Conservation (phyloP, 805 yeast genomes). For the Debaryomyces hansenii region DNA sequence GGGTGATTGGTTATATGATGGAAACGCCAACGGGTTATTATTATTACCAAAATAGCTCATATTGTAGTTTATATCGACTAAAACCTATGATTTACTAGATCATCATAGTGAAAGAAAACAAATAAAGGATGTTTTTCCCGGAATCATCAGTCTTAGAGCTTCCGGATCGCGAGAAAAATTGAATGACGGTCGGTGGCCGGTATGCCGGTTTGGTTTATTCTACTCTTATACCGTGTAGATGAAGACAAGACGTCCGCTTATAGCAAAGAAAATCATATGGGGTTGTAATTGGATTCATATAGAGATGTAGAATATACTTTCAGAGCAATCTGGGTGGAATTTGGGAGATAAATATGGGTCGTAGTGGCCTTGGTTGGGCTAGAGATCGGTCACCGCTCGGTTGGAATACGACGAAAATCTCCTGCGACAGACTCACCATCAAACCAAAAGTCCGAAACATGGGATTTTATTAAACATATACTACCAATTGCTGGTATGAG, state of each 20-base stretch:
- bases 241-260: too few species aligned
- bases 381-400: background rate
- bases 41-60: slow-evolving; percentile 19
- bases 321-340: background rate
- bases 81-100: background rate
- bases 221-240: too few species aligned
- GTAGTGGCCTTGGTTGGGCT: background rate
- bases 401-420: background rate
- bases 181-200: slow-evolving; percentile 5
- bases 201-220: background rate
- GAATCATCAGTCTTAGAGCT: slow-evolving; percentile 5
- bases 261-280: too few species aligned
- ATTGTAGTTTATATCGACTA: background rate
- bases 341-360: too few species aligned
- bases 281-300: background rate
- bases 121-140: slow-evolving; percentile 3
- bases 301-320: background rate
- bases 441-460: too few species aligned
- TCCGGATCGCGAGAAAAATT: background rate
- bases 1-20: slow-evolving; percentile 20
- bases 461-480: too few species aligned
- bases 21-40: slow-evolving; percentile 20
- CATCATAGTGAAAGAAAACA: background rate
- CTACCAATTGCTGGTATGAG: too few species aligned
- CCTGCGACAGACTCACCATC: background rate